Conservation (phyloP, 176 grass and related monocot genomes). For the Ampelocalamus luodianensis region DNA sequence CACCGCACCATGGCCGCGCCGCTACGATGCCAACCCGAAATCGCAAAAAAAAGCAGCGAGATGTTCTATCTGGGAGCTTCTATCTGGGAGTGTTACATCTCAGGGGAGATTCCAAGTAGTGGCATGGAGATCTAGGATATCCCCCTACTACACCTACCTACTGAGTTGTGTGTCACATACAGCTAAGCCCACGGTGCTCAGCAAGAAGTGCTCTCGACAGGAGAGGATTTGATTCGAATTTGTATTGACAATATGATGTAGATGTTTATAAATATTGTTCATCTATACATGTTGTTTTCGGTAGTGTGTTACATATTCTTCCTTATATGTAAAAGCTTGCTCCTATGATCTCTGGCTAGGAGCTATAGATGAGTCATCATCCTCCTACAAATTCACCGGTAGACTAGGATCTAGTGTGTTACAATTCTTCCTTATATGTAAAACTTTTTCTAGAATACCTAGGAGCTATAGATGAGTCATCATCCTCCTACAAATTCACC, state of each 20-base stretch:
- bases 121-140: conserved; percentile 28
- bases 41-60: too few relatives aligned
- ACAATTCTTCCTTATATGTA: too few relatives aligned
- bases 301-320: background rate
- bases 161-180: background rate
- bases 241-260: background rate
- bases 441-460: too few relatives aligned
- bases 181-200: background rate
- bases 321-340: too few relatives aligned
- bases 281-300: background rate
- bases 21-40: too few relatives aligned
- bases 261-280: background rate
- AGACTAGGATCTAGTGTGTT: too few relatives aligned
- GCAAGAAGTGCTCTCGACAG: conserved; percentile 34
- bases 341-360: too few relatives aligned
- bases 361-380: too few relatives aligned
- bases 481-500: background rate
- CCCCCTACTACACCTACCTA: conserved; percentile 44
- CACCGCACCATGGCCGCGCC: too few relatives aligned
- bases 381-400: too few relatives aligned
- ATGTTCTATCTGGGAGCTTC: too few relatives aligned
- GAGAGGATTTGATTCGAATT: background rate
- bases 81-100: background rate
- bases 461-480: background rate
- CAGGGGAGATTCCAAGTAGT: conserved; percentile 15